Conservation (phyloP, 805 yeast species). For the Candida peoriensis region DNA sequence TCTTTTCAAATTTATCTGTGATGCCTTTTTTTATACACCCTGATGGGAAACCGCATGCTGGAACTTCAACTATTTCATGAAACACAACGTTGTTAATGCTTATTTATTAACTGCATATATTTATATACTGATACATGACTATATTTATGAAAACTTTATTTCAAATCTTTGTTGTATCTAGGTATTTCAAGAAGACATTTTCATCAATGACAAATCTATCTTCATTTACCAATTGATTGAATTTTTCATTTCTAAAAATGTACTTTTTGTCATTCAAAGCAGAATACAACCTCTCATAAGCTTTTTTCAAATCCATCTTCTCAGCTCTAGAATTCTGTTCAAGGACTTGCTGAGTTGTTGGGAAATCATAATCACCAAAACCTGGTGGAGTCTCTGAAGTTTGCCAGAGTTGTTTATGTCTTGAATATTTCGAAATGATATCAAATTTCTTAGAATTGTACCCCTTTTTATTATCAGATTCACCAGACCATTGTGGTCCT, state of each 20-base stretch:
- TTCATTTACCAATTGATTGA: slow-evolving; percentile 32
- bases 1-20: no score
- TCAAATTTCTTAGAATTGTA: slow-evolving; percentile 13
- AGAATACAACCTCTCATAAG: slow-evolving; percentile 39
- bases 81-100: no score
- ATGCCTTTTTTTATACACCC: no score
- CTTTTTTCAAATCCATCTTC: slow-evolving; percentile 31
- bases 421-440: slow-evolving; percentile 18
- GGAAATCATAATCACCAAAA: slow-evolving; percentile 54
- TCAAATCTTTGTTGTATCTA: no score
- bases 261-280: slow-evolving; percentile 39
- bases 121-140: no score
- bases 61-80: no score
- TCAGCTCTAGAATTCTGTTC: slow-evolving; percentile 33
- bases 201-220: slow-evolving; percentile 29
- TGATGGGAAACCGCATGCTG: no score
- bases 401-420: slow-evolving; percentile 23
- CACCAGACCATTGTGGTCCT: slow-evolving; percentile 27
- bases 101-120: no score
- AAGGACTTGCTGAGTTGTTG: slow-evolving; percentile 46
- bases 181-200: slow-evolving; percentile 12
- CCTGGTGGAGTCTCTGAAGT: slow-evolving; percentile 52
- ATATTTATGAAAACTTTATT: no score
- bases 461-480: slow-evolving; percentile 1
- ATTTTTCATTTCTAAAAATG: slow-evolving; percentile 38